Base-by-base conservation (phyloP, 306 rosid genomes). In the Vigna radiata region DNA sequence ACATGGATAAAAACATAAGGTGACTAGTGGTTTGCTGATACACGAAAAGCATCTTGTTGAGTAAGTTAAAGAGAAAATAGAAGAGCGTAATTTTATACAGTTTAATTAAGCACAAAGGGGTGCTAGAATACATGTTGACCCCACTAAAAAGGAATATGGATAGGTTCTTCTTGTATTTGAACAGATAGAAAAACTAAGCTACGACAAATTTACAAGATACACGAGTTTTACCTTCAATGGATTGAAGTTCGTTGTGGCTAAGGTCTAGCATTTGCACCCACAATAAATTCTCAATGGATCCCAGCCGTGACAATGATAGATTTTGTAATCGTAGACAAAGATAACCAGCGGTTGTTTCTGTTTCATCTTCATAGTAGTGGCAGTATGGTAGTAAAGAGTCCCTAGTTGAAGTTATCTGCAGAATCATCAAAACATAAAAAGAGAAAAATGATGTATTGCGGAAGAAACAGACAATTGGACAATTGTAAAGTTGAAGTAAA, bases 221-320 rank as follows among this genome's bases (percentile, higher is more conserved):
- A 71, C 23, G 83, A 59, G 62, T 44, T 49, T 29, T 86, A 91
- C 97, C 97, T 87, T 93, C 96, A 82, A 89, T 74, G 68, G 97
- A 93, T 78, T 17, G 84, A 82, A 93, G 91, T 86, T 90, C 88
- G 13, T 95, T 95, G 88, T 89, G 87, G 86, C 94, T 89, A 79
- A 92, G 96, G 82, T 95, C 97, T 49, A 95, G 90, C 87, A 90
- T 82, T 86, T 85, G 97, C 68, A 95, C 93, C 99, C 97, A 92
- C 75, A 89, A 68, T 55, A 89, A 83, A 81, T 80, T 88, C 77
- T 88, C 85, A 68, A 85, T 6, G 33, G 90, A 89, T 2, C 96
- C 97, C 43, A 95, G 71, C 85, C 96, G 86, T 9, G 96, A 88
- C 67, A 92, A 56, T 12, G 97, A 95, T 82, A 95, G 69, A 75